Percentiles rank a stretch among this genome's conserved stretches.
phyloP scores from a whole-genome alignment of 768 basidiomycete species.

The Leccinellum luteum region DNA sequence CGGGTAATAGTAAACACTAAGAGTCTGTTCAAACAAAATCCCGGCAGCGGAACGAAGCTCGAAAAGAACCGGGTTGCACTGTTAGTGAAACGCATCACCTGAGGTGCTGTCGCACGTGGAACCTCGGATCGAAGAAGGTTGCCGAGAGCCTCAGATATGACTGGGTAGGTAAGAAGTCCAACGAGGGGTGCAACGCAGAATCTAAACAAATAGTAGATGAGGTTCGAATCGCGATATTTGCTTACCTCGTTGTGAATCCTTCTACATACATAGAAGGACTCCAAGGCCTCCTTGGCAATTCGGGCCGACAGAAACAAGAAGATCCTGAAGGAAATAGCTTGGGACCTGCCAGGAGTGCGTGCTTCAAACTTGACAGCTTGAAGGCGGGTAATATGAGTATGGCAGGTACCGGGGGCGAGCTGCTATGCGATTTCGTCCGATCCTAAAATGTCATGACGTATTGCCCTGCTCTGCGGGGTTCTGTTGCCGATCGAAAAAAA shows the following conservation, averaged over 20 bases:
- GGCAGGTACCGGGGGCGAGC: background rate
- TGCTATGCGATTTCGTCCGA: background rate
- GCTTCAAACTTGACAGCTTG: background rate
- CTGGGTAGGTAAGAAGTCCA: background rate
- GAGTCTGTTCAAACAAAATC: background rate
- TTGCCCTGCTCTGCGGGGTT: background rate
- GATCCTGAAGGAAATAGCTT: background rate
- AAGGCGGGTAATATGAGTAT: background rate
- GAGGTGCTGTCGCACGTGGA: background rate
- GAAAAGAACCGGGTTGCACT: background rate
- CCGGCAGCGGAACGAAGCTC: background rate
- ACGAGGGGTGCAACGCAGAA: background rate
- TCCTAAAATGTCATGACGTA: background rate
- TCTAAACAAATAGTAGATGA: background rate
- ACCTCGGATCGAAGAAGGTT: background rate
- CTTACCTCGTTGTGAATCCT: background rate
- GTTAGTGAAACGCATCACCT: background rate
- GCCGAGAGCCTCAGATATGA: background rate
- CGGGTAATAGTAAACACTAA: background rate
- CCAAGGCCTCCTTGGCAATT: background rate
- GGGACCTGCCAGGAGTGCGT: background rate
- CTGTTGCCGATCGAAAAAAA: background rate
- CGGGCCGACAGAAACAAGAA: conserved; percentile 1
- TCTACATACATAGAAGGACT: background rate
- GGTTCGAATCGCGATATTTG: background rate